These are phyloP conservation scores for Tetraselmis chui DNA, from an alignment of 139 green algal species.

Conservation along the genomic window DNA sequence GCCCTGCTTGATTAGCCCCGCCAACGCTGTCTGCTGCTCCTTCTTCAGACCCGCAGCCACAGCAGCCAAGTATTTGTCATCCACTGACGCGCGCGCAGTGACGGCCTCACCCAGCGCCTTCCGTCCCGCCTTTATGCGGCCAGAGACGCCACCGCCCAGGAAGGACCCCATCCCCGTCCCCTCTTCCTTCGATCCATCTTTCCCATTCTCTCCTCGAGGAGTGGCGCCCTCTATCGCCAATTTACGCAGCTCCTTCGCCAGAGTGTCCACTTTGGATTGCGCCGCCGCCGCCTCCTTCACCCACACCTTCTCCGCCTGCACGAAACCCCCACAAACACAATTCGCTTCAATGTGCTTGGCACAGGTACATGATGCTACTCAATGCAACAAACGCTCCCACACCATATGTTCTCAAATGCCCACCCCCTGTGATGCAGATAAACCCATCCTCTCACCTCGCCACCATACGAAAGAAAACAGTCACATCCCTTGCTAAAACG, in stretches of 20 bases:
- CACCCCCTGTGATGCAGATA: too few species aligned
- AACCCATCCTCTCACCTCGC: too few species aligned
- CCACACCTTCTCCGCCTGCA: conserved; percentile 3
- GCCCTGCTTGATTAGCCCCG: background rate
- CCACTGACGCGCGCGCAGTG: background rate
- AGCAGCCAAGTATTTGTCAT: conserved; percentile 13
- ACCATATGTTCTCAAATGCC: too few species aligned
- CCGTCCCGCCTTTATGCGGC: background rate
- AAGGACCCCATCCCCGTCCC: background rate
- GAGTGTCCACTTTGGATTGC: background rate
- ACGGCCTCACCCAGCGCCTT: conserved; percentile 9
- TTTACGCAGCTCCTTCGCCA: background rate
- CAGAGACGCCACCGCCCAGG: too few species aligned
- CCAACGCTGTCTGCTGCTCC: background rate
- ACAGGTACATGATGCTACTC: too few species aligned
- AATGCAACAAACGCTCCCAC: too few species aligned
- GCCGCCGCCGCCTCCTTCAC: background rate
- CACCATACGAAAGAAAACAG: too few species aligned
- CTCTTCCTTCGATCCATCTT: conserved; percentile 1
- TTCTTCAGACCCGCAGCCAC: background rate
- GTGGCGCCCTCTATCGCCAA: background rate
- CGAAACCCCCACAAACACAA: too few species aligned
- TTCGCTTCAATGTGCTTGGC: too few species aligned
- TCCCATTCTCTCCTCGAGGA: too few species aligned
- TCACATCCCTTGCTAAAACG: too few species aligned